Evolutionary conservation across 2,329 filamentous ascomycete genomes (phyloP), one percentile per base, ranked within the genome.

Genomic region (Aspergillus aculeatus): DNA sequence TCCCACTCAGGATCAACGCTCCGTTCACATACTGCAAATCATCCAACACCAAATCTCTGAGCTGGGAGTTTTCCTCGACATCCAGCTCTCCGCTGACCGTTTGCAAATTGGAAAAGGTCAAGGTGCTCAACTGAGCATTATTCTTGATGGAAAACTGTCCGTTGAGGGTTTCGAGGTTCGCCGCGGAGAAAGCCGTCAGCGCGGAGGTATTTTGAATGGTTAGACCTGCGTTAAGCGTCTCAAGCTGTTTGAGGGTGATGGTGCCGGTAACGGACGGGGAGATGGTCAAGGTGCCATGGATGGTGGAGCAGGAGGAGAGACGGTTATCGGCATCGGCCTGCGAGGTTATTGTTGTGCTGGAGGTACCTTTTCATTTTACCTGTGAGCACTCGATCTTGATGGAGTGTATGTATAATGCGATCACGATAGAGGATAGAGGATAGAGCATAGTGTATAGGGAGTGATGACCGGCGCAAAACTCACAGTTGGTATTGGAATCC

Each of bases 1-100:
- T 63, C 1, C 71, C 71, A 2, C 50, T 57, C 21, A 73, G 24
- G 19, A 59, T 44, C 26, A 73, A 24, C 1, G 56, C 52, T 14
- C 70, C 71, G n/a, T 66, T 57, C 2, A 73, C 61, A 16, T 63
- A 57, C 32, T 72, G 62, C 32, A 72, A 54, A 32, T 67, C 49
- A 31, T 65, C 54, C 11, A 73, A 56, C 2, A 19, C 49, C n/a
- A 73, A 23, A 23, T 57, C 57, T 48, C 52, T 65, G 10, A 73
- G 55, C 0, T 65, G 58, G 11, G 61, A 29, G 32, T 72, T 72
- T n/a, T 58, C 62, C 11, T 62, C 56, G 19, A 72, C 60, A 2
- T 54, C 61, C 24, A 73, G 12, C 14, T 64, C 64, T 2, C 63
- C 66, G 1, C 59, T 60, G 1, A 70, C 57, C 12, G 56, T 58